These are phyloP conservation scores for Rhododendron simsii DNA, from an alignment of 148 eudicot genomes.

Conservation along the genomic window DNA sequence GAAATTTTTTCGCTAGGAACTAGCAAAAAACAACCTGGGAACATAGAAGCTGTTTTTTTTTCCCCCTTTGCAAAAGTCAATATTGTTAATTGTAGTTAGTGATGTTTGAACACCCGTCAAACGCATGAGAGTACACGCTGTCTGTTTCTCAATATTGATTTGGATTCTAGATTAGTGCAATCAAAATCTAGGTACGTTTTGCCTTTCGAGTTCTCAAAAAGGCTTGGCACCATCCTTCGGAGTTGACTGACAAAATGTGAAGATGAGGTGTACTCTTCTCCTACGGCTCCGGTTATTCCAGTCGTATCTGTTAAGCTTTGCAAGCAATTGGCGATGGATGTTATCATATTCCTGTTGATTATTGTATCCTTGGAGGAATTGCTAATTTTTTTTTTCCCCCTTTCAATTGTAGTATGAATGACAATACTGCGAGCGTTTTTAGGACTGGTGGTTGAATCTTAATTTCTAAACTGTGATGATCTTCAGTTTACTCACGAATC, in stretches of 20 bases:
- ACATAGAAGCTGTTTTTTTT: background rate
- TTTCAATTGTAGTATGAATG: background rate
- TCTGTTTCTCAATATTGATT: background rate
- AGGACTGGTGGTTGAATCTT: too few species aligned
- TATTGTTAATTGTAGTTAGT: too few species aligned
- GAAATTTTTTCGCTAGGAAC: background rate
- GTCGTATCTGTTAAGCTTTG: background rate
- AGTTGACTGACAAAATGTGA: background rate
- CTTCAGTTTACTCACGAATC: too few species aligned
- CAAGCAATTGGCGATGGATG: background rate
- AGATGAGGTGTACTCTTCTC: background rate
- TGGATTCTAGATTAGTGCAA: background rate
- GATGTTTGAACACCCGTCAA: too few species aligned
- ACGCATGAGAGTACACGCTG: too few species aligned
- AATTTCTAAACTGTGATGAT: too few species aligned
- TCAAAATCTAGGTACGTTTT: background rate
- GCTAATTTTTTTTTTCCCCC: background rate
- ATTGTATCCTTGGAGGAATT: background rate
- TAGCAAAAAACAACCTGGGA: background rate
- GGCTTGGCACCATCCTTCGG: background rate
- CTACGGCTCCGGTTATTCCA: background rate
- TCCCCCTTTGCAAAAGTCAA: too few species aligned
- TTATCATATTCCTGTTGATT: background rate
- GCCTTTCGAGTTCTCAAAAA: background rate
- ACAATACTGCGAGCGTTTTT: background rate